phyloP scores from a whole-genome alignment of 164 flowering plant genomes.

The Stephania yunnanensis region DNA sequence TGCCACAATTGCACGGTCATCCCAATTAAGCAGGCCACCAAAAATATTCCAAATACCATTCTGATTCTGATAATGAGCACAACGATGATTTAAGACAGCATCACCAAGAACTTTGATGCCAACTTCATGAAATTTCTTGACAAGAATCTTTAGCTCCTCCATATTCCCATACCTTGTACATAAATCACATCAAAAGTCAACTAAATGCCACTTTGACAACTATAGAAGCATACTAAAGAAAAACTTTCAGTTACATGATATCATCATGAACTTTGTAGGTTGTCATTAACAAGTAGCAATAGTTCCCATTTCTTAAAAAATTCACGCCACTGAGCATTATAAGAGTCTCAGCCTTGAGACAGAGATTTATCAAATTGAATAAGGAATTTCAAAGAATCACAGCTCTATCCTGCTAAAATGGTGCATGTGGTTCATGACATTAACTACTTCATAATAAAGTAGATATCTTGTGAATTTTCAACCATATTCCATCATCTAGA shows the following conservation, averaged over 20 bases:
- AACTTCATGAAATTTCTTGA: slow-evolving; percentile 63
- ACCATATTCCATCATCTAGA: background rate
- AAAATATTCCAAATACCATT: slow-evolving; percentile 96
- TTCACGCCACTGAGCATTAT: background rate
- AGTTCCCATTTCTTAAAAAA: background rate
- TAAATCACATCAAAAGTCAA: slow-evolving; percentile 9
- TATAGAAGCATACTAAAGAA: background rate
- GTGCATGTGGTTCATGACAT: background rate
- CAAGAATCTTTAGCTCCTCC: slow-evolving; percentile 66
- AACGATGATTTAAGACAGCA: slow-evolving; percentile 90
- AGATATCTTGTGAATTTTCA: background rate
- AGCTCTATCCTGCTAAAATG: background rate
- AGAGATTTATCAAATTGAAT: background rate
- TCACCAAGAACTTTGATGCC: slow-evolving; percentile 88
- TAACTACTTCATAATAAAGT: background rate
- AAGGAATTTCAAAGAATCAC: background rate
- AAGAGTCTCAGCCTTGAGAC: background rate
- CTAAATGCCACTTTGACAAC: background rate
- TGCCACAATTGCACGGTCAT: slow-evolving; percentile 87
- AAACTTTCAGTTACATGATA: background rate
- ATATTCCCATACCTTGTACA: slow-evolving; percentile 70
- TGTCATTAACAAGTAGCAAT: background rate
- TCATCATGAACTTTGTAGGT: background rate
- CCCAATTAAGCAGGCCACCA: slow-evolving; percentile 96
- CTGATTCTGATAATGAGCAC: slow-evolving; percentile 73